Conservation (phyloP, 1,139 yeast genomes). For the Geotrichum phurueaensis region DNA sequence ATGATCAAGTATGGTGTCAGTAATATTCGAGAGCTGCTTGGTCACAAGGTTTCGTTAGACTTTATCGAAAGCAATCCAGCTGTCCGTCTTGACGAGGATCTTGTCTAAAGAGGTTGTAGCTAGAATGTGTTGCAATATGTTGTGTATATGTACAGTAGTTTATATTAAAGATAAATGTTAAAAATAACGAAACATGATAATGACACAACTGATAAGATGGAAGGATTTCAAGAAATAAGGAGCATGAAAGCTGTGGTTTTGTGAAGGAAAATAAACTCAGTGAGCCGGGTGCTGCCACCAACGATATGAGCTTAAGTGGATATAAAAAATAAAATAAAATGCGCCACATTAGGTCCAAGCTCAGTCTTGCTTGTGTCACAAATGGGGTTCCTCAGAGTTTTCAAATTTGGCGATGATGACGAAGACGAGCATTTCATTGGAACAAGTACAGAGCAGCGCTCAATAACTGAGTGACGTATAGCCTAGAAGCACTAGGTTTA, state of each 20-base stretch:
- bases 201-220: neutral
- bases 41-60: constrained; percentile 88
- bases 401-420: neutral
- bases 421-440: neutral
- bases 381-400: neutral
- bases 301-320: neutral
- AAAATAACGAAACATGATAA: neutral
- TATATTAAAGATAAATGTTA: neutral
- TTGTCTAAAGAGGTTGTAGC: neutral
- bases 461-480: no score
- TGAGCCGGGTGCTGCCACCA: neutral
- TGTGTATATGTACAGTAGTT: neutral
- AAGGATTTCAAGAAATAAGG: neutral
- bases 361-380: neutral
- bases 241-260: neutral
- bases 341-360: neutral
- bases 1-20: constrained; percentile 97
- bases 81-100: constrained; percentile 84
- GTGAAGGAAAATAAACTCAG: neutral
- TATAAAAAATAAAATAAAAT: no score
- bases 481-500: no score
- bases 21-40: constrained; percentile 89
- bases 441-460: neutral
- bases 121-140: neutral
- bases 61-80: constrained; percentile 96